Percentiles rank a stretch among this genome's conserved stretches.
Conservation (phyloP, 495 filamentous ascomycete genomes). For the Amniculicola lignicola region DNA sequence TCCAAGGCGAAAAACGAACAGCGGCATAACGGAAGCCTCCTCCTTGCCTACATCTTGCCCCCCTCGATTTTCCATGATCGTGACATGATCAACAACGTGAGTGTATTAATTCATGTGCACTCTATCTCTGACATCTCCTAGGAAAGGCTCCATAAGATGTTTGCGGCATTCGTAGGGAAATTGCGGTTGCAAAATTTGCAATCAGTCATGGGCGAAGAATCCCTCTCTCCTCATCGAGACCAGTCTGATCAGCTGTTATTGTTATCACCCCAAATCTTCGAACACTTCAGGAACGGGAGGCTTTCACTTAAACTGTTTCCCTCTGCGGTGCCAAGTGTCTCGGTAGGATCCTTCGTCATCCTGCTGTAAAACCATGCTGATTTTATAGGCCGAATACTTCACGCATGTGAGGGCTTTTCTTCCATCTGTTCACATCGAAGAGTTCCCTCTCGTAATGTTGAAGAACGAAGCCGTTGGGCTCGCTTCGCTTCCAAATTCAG, state of each 20-base stretch:
- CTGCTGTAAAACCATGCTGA: slow-evolving; percentile 1
- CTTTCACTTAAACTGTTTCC: slow-evolving; percentile 7
- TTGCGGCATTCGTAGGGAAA: slow-evolving; percentile 18
- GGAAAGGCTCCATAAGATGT: slow-evolving; percentile 15
- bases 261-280: slow-evolving; percentile 8
- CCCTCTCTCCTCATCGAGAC: slow-evolving; percentile 8
- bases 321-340: not conserved
- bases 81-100: slow-evolving; percentile 16
- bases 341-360: not conserved
- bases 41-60: slow-evolving; percentile 14
- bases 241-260: slow-evolving; percentile 13
- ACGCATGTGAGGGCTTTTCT: slow-evolving; percentile 1
- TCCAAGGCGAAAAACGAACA: slow-evolving; percentile 9
- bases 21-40: slow-evolving; percentile 2
- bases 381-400: slow-evolving; percentile 7
- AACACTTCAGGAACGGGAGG: slow-evolving; percentile 23
- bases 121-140: slow-evolving; percentile 1
- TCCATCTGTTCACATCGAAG: slow-evolving; percentile 7
- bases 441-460: slow-evolving; percentile 4
- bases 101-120: slow-evolving; percentile 2
- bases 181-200: slow-evolving; percentile 6
- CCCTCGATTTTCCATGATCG: slow-evolving; percentile 13
- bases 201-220: slow-evolving; percentile 3
- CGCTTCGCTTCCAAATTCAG: slow-evolving; percentile 10
- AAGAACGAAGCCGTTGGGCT: slow-evolving; percentile 16